phyloP scores from a whole-genome alignment of 306 rosid genomes.

The Vicia villosa region DNA sequence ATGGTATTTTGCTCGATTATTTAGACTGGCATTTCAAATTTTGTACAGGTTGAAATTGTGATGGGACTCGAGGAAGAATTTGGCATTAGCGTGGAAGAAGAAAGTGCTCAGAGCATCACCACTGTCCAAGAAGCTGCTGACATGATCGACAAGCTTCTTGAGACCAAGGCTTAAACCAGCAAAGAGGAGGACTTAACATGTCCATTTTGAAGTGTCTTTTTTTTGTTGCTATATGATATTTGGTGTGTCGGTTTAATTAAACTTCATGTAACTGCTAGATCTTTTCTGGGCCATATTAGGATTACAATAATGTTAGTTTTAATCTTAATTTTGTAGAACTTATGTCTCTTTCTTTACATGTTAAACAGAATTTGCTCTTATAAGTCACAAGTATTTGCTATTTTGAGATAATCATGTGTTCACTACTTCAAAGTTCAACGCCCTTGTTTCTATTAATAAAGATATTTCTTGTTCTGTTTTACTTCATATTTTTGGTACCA shows the following conservation, averaged over 20 bases:
- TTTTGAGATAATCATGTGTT: not conserved
- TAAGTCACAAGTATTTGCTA: not conserved
- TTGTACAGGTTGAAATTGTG: constrained; percentile 87
- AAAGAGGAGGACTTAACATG: constrained; percentile 21
- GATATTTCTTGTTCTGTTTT: not conserved
- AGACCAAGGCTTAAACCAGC: constrained; percentile 46
- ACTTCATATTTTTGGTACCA: no score
- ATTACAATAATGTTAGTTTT: constrained; percentile 24
- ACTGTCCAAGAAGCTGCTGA: constrained; percentile 98
- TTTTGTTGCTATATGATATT: constrained; percentile 19
- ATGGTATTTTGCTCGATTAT: constrained; percentile 14
- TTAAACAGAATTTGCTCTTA: not conserved
- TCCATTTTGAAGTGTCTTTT: constrained; percentile 23
- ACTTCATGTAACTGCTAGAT: constrained; percentile 35
- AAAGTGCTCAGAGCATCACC: constrained; percentile 83
- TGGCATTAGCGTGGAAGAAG: constrained; percentile 74
- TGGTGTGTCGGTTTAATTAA: constrained; percentile 28
- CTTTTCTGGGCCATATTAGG: constrained; percentile 21
- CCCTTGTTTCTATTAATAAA: not conserved
- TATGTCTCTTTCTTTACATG: not conserved
- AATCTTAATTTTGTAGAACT: constrained; percentile 29
- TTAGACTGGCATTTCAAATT: not conserved
- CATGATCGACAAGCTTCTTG: constrained; percentile 72
- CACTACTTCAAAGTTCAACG: no score
- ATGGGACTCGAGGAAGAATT: constrained; percentile 97